These are phyloP conservation scores for Phoenix dactylifera DNA, from an alignment of 176 grass and related monocot genomes.

Conservation along the genomic window DNA sequence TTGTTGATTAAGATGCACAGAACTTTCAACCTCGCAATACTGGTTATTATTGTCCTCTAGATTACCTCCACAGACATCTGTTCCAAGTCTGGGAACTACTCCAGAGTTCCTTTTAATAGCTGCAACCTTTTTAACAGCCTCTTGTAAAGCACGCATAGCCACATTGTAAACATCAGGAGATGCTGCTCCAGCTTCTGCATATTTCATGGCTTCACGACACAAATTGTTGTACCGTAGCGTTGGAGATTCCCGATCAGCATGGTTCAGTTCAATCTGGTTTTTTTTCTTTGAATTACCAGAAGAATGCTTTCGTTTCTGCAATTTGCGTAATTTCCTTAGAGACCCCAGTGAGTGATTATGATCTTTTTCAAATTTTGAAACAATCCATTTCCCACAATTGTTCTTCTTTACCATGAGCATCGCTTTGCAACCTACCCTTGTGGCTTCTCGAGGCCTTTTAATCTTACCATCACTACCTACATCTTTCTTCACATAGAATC, in stretches of 20 bases:
- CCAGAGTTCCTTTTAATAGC: constrained; percentile 19
- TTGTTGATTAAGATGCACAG: background rate
- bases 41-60: background rate
- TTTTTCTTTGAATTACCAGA: background rate
- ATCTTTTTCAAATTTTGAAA: constrained; percentile 25
- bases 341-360: constrained; percentile 18
- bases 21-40: background rate
- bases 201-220: constrained; percentile 23
- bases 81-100: constrained; percentile 3
- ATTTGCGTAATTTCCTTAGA: constrained; percentile 11
- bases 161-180: constrained; percentile 23
- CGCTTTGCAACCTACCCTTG: constrained; percentile 20
- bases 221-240: constrained; percentile 13
- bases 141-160: constrained; percentile 13
- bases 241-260: constrained; percentile 7
- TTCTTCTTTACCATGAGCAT: constrained; percentile 28
- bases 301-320: constrained; percentile 2
- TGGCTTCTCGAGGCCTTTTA: constrained; percentile 24
- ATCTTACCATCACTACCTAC: constrained; percentile 6
- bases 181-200: constrained; percentile 20
- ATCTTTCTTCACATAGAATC: constrained; percentile 23
- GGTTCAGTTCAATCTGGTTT: constrained; percentile 4
- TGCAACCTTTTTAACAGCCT: constrained; percentile 19
- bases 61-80: background rate
- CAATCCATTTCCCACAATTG: constrained; percentile 16